A percentile compares a stretch with the other conserved stretches of the same genome.
Conservation (phyloP, 1,284 basidiomycete genomes). For the Austroboletus novae-zelandiae region DNA sequence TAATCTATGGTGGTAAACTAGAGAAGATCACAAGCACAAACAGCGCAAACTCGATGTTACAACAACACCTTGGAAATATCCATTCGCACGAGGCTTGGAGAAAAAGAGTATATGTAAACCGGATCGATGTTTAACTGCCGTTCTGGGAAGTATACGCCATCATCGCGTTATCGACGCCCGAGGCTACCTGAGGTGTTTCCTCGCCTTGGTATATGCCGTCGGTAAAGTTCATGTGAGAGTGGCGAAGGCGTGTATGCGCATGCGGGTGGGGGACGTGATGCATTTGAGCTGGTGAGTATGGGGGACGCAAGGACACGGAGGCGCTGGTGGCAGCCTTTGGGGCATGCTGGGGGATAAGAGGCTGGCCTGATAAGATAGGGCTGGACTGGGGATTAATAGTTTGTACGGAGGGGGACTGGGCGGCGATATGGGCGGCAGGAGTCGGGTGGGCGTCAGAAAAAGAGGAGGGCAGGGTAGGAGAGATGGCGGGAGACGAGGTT, state of each 20-base stretch:
- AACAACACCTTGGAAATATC: slow-evolving; percentile 6
- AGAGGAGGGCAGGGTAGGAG: slow-evolving; percentile 18
- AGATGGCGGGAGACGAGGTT: slow-evolving; percentile 20
- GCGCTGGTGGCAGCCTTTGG: slow-evolving; percentile 31
- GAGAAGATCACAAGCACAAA: slow-evolving; percentile 5
- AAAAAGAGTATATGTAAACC: slow-evolving; percentile 2
- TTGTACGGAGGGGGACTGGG: slow-evolving; percentile 18
- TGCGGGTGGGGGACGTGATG: slow-evolving; percentile 77
- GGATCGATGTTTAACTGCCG: slow-evolving; percentile 26
- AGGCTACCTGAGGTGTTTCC: slow-evolving; percentile 29
- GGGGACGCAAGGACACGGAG: slow-evolving; percentile 47
- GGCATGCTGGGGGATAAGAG: slow-evolving; percentile 20
- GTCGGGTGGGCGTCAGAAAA: slow-evolving; percentile 19
- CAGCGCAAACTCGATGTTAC: slow-evolving; percentile 8
- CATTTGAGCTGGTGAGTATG: slow-evolving; percentile 55
- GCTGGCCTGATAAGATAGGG: slow-evolving; percentile 15
- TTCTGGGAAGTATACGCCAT: slow-evolving; percentile 45
- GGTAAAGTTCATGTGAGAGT: slow-evolving; percentile 44
- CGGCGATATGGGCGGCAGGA: slow-evolving; percentile 10
- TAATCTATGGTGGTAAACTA: slow-evolving; percentile 23
- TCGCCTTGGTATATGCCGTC: slow-evolving; percentile 43
- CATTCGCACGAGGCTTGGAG: slow-evolving; percentile 4
- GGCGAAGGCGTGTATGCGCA: slow-evolving; percentile 67
- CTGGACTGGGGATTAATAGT: slow-evolving; percentile 24
- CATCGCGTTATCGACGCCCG: slow-evolving; percentile 41